Base-by-base conservation (phyloP, 805 yeast species). In the Starmerella riodocensis region DNA sequence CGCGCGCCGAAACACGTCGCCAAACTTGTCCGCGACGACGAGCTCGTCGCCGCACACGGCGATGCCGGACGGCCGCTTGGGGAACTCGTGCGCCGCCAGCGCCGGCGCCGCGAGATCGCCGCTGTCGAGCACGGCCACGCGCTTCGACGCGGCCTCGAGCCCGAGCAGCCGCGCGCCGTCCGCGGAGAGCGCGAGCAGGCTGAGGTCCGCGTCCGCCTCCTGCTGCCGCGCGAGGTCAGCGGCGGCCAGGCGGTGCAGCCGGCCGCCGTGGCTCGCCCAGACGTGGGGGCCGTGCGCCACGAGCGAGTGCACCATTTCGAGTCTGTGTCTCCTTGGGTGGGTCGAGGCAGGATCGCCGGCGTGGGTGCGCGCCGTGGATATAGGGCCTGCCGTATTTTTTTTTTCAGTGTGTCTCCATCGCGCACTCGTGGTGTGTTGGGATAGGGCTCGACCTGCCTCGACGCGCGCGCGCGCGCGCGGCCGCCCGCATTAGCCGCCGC, bases 41-140 rank as follows among this genome's bases (percentile, higher is more conserved):
- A 86, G 59, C 12, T 62, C 60, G 13, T 38, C 47, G 43, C 70
- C 73, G 26, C 60, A 60, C 25, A 78, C 67, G 94, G 76, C 50
- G 82, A 78, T 14, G 96, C 94, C 76, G 49, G 84, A 78, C n/a
- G 97, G 97, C 59, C 97, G 75, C 59, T 88, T 88, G 27, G 95
- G 85, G 53, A 83, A 78, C 4, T 71, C 69, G 55, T 84, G 88
- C 52, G 88, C 73, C 54, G 79, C 78, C 29, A 70, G 51, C 16
- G 78, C 56, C n/a, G n/a, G n/a, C 17, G 54, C 56, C 18, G 54
- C 55, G 27, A 82, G 61, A 40, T 69, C 66, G 4, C 52, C 57
- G 7, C 55, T 46, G 29, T 52, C 51, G 14, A 83, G 76, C 8
- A 84, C 68, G 4, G 80, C 65, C 14, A 76, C 76, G 2, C 93